Conservation (phyloP, 441 rosid genomes). For the Biscutella laevigata region DNA sequence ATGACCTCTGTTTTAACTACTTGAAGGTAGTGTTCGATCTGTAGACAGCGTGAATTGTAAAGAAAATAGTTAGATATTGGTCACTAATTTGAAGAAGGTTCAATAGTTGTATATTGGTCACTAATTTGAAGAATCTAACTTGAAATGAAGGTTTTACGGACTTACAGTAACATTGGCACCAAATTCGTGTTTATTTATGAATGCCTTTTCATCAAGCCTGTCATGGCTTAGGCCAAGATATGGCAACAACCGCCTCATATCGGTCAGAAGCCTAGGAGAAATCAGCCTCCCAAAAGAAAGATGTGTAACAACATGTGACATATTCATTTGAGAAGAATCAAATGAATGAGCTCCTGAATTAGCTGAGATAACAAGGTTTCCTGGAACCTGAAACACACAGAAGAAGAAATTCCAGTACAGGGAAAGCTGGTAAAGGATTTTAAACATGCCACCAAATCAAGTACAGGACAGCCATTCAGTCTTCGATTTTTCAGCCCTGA, state of each 20-base stretch:
- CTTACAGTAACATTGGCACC: conserved; percentile 98
- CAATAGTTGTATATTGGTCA: background rate
- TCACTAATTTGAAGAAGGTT: background rate
- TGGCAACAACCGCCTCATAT: conserved; percentile 61
- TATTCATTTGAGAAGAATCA: conserved; percentile 80
- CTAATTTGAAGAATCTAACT: background rate
- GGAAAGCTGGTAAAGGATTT: background rate
- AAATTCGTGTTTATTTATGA: conserved; percentile 60
- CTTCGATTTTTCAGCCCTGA: background rate
- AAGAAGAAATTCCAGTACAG: conserved; percentile 1
- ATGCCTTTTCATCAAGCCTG: conserved; percentile 66
- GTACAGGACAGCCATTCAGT: background rate
- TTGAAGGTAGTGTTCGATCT: conserved; percentile 98
- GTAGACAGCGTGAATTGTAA: conserved; percentile 18
- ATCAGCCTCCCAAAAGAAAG: conserved; percentile 75
- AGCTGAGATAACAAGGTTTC: conserved; percentile 82
- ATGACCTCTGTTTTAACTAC: conserved; percentile 87
- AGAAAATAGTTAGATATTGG: background rate
- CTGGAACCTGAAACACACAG: conserved; percentile 68
- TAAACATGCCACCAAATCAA: background rate
- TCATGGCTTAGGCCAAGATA: conserved; percentile 79
- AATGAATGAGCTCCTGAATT: conserved; percentile 87
- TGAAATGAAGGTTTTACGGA: conserved; percentile 7
- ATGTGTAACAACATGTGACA: conserved; percentile 88
- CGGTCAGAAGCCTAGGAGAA: conserved; percentile 48